Evolutionary conservation across 176 grass and related monocot species (phyloP).

Genomic region (Triticum dicoccoides): DNA sequence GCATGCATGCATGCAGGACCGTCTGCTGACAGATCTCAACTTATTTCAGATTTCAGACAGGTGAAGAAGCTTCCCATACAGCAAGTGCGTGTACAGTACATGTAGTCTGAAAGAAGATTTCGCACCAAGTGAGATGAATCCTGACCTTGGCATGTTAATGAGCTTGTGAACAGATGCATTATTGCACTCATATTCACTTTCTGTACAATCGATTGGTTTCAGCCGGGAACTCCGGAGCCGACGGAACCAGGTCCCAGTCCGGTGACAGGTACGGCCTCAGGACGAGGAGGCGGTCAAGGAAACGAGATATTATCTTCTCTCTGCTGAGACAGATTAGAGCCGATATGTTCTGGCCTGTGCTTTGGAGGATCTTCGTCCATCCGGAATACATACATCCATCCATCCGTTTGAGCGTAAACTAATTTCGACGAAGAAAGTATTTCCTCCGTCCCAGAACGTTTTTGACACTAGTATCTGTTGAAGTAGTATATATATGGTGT

Average conservation of each 20-base stretch:
- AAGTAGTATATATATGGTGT: no score
- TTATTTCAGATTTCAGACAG: slow-evolving; percentile 14
- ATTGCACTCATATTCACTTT: background rate
- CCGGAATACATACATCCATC: no score
- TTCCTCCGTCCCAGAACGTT: no score
- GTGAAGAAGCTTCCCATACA: slow-evolving; percentile 32
- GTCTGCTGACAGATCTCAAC: slow-evolving; percentile 43
- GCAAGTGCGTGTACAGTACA: background rate
- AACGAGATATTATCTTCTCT: slow-evolving; percentile 7
- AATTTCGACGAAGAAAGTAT: no score
- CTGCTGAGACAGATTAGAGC: no score
- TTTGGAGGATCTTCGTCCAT: no score
- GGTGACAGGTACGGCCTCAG: slow-evolving; percentile 33
- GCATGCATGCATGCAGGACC: background rate
- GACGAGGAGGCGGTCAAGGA: no score
- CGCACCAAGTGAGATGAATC: slow-evolving; percentile 2
- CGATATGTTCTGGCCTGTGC: no score
- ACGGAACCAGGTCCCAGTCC: slow-evolving; percentile 43
- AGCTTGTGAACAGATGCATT: background rate
- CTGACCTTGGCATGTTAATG: background rate
- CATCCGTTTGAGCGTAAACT: no score
- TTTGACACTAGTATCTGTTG: no score
- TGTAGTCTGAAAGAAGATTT: background rate
- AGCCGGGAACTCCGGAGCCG: slow-evolving; percentile 41
- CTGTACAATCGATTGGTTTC: no score